These are phyloP conservation scores for Sporothrix protearum DNA, from an alignment of 2,329 filamentous ascomycete genomes.

Conservation along the genomic window DNA sequence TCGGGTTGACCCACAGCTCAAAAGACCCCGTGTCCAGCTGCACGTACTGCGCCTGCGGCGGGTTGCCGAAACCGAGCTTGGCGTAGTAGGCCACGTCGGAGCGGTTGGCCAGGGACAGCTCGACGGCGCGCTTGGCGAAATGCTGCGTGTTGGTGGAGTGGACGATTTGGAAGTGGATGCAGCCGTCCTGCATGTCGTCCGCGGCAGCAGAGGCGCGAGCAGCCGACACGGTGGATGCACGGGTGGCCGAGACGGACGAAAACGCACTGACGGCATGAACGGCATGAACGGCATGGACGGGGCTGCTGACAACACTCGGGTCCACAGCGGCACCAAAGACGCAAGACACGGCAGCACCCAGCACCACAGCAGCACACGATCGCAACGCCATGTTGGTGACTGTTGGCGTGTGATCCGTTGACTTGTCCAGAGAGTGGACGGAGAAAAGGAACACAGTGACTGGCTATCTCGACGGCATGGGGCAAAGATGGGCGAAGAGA, in stretches of 20 bases:
- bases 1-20: conserved; percentile 51
- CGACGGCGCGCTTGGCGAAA: conserved; percentile 44
- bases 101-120: conserved; percentile 47
- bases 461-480: conserved; percentile 23
- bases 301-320: neutral
- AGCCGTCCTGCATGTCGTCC: conserved; percentile 32
- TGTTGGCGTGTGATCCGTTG: neutral
- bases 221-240: neutral
- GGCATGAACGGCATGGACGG: no score
- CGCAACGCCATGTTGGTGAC: conserved; percentile 14
- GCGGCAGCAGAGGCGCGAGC: neutral
- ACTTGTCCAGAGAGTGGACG: neutral
- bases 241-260: neutral
- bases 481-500: neutral
- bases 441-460: neutral
- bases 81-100: conserved; percentile 55
- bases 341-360: neutral
- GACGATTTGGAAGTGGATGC: conserved; percentile 42
- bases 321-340: neutral
- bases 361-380: neutral
- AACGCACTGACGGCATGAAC: neutral
- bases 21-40: conserved; percentile 59
- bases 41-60: conserved; percentile 51
- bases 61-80: conserved; percentile 51
- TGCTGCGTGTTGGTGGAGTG: conserved; percentile 42